Evolutionary conservation across 108 stramenopile genomes (phyloP).

Genomic region (Cyclotella sp.): DNA sequence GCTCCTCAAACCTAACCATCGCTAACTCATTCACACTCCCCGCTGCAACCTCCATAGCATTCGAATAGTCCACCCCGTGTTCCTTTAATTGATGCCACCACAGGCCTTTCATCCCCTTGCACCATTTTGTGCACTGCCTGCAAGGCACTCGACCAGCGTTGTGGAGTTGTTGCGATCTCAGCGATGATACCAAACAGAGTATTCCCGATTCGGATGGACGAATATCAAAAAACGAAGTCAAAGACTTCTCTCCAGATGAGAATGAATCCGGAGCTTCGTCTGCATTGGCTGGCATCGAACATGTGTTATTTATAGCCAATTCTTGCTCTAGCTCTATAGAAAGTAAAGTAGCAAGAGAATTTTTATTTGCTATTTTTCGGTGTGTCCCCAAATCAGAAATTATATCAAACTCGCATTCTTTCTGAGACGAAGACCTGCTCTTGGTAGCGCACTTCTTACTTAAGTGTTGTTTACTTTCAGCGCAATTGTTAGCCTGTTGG

Average conservation of each 20-base stretch:
- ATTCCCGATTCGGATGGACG: constrained; percentile 68
- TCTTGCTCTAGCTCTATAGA: constrained; percentile 46
- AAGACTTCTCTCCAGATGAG: not conserved
- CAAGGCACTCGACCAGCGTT: constrained; percentile 68
- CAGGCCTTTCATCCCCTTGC: constrained; percentile 83
- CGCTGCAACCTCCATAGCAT: constrained; percentile 60
- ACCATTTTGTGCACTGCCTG: constrained; percentile 79
- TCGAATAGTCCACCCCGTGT: constrained; percentile 64
- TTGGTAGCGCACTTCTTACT: not conserved
- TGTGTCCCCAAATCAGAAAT: constrained; percentile 70
- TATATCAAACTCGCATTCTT: constrained; percentile 34
- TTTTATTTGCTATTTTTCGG: constrained; percentile 52
- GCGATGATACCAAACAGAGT: constrained; percentile 61
- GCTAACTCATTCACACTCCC: constrained; percentile 51
- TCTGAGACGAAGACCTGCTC: not conserved
- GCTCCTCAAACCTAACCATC: constrained; percentile 49
- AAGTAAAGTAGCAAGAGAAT: constrained; percentile 57
- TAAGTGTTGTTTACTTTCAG: not conserved
- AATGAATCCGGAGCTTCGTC: constrained; percentile 6
- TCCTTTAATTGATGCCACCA: constrained; percentile 85
- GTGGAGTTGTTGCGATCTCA: constrained; percentile 55
- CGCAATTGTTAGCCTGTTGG: not conserved
- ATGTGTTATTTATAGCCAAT: constrained; percentile 13
- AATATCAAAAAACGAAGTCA: constrained; percentile 48
- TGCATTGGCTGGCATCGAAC: not conserved